A percentile compares a stretch with the other conserved stretches of the same genome.
These are phyloP conservation scores for Zygotorulaspora danielsina DNA, from an alignment of 805 yeast genomes.

Conservation along the genomic window DNA sequence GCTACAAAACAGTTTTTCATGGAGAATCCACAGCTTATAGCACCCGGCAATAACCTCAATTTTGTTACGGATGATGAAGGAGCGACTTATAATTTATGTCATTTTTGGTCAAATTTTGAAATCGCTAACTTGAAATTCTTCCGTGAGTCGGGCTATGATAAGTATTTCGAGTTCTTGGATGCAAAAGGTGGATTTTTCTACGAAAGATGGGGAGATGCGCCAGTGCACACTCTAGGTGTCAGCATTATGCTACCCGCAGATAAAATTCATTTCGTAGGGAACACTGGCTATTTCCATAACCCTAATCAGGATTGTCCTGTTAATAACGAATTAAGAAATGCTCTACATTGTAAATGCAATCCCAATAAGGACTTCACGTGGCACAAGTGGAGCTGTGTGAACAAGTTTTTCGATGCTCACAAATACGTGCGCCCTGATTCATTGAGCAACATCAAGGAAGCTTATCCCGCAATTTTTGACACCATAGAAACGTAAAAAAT, in stretches of 20 bases:
- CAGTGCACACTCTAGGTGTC: slow-evolving; percentile 82
- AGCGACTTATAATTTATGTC: slow-evolving; percentile 72
- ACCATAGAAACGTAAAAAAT: slow-evolving; percentile 3
- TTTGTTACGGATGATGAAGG: slow-evolving; percentile 51
- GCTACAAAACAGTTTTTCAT: slow-evolving; percentile 61
- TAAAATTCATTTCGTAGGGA: slow-evolving; percentile 85
- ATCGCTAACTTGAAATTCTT: slow-evolving; percentile 79
- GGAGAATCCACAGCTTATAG: slow-evolving; percentile 35
- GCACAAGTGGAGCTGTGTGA: slow-evolving; percentile 58
- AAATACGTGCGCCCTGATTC: slow-evolving; percentile 12
- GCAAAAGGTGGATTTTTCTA: slow-evolving; percentile 73
- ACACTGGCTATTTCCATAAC: slow-evolving; percentile 84
- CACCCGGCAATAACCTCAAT: slow-evolving; percentile 60
- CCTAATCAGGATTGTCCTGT: slow-evolving; percentile 78
- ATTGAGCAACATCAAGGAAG: slow-evolving; percentile 6
- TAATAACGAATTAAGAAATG: slow-evolving; percentile 37
- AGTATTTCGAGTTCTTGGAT: slow-evolving; percentile 67
- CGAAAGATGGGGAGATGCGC: slow-evolving; percentile 98
- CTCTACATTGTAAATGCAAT: slow-evolving; percentile 56
- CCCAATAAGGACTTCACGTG: slow-evolving; percentile 61
- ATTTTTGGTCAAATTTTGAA: slow-evolving; percentile 92
- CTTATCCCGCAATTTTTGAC: slow-evolving; percentile 14
- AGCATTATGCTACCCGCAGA: slow-evolving; percentile 64
- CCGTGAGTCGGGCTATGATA: slow-evolving; percentile 56
- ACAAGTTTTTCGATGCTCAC: slow-evolving; percentile 41